Percentiles rank a stretch among this genome's conserved stretches.
These are phyloP conservation scores for Cladosporium cucumerinum DNA, from an alignment of 2,329 filamentous ascomycete species.

Conservation along the genomic window DNA sequence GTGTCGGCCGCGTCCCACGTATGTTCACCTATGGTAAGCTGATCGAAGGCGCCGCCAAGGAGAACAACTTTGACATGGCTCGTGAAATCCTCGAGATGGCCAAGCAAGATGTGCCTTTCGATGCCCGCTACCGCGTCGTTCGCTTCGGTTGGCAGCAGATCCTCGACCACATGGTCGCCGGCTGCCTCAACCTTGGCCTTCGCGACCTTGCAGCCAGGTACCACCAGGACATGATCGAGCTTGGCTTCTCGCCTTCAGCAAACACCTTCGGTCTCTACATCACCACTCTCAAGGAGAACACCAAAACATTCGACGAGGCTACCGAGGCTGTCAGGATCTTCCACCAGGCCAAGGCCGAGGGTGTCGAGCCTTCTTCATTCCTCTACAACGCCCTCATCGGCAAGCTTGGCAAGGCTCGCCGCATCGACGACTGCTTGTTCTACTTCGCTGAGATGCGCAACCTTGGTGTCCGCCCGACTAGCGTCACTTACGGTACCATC, in stretches of 20 bases:
- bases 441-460: constrained; percentile 98
- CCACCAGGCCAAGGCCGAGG: constrained; percentile 85
- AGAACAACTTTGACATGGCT: constrained; percentile 75
- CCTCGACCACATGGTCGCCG: constrained; percentile 92
- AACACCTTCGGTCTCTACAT: constrained; percentile 99
- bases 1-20: constrained; percentile 82
- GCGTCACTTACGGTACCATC: constrained; percentile 95
- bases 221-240: constrained; percentile 85
- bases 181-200: constrained; percentile 78
- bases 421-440: constrained; percentile 95
- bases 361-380: constrained; percentile 94
- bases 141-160: constrained; percentile 96
- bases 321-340: constrained; percentile 97
- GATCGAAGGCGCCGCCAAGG: constrained; percentile 84
- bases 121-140: constrained; percentile 79
- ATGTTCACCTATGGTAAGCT: constrained; percentile 98
- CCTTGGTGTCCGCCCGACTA: constrained; percentile 89
- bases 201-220: constrained; percentile 78
- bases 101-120: constrained; percentile 78
- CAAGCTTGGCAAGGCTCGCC: constrained; percentile 94
- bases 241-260: constrained; percentile 86
- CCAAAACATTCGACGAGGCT: constrained; percentile 96
- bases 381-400: constrained; percentile 97
- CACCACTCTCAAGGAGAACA: constrained; percentile 95
- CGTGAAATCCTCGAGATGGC: constrained; percentile 88